Evolutionary conservation across 2,329 filamentous ascomycete species (phyloP).

Genomic region (Corynespora cassiicola): DNA sequence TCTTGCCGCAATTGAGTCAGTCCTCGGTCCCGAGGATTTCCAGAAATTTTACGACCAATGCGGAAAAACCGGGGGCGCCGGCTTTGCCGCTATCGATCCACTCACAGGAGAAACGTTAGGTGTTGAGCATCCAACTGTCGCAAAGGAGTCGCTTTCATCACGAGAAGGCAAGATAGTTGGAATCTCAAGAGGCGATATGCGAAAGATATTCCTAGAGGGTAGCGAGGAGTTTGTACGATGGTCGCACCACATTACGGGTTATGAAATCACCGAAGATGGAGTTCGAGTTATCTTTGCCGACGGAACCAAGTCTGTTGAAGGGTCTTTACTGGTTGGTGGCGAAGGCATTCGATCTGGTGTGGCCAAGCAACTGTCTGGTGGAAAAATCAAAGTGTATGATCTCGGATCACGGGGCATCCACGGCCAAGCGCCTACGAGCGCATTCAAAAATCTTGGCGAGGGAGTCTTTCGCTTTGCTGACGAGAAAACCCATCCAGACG

Average conservation of each 20-base stretch:
- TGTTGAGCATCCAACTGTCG: conserved; percentile 15
- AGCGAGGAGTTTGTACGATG: conserved; percentile 64
- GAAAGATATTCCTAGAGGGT: conserved; percentile 63
- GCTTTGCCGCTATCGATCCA: conserved; percentile 60
- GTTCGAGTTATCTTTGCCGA: conserved; percentile 67
- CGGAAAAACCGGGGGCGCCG: conserved; percentile 65
- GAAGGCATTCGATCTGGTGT: conserved; percentile 69
- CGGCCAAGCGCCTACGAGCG: conserved; percentile 67
- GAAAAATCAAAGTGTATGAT: conserved; percentile 67
- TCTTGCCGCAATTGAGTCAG: conserved; percentile 66
- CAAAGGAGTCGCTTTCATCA: conserved; percentile 50
- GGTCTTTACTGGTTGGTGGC: conserved; percentile 65
- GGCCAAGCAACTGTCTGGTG: conserved; percentile 65
- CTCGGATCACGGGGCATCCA: conserved; percentile 70
- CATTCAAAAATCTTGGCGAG: conserved; percentile 68
- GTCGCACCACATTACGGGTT: conserved; percentile 63
- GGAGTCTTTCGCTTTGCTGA: conserved; percentile 67
- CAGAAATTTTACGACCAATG: conserved; percentile 65
- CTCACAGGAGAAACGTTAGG: conserved; percentile 57
- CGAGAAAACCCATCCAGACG: conserved; percentile 50
- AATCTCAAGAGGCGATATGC: conserved; percentile 69
- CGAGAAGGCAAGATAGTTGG: conserved; percentile 67
- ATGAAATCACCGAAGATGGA: conserved; percentile 62
- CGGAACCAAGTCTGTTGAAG: conserved; percentile 64
- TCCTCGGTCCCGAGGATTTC: conserved; percentile 58